Evolutionary conservation across 1,284 basidiomycete species (phyloP), one percentile per base, ranked within the genome.

Genomic region (Albatrellus sp.): DNA sequence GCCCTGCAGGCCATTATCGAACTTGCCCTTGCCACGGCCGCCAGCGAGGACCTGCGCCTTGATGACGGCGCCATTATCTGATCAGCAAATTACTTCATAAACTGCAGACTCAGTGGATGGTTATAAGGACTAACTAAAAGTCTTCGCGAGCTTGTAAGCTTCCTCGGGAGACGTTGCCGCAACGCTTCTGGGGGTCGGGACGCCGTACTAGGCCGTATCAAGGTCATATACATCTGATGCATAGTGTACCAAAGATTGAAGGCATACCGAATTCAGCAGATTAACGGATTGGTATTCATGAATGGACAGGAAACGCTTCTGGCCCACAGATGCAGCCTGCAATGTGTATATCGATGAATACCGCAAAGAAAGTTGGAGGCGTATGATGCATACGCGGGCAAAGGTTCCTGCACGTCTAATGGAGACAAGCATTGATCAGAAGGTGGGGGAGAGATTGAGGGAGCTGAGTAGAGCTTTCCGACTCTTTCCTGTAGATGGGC

Each of bases 11-110:
- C 96, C 96, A 60, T 80, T 90, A 68, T 94, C 84, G 59, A 99
- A 99, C 60, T 90, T 86, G 46, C 96, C 96, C 75, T 98, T 98
- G 55, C 96, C 96, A 61, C 96, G 82, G 56, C 96, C 96, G 60
- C 96, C 96, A 52, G 96, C 96, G 48, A 99, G 83, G 8, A 99
- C 96, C 66, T 99, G 96, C 20, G 93, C 96, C 70, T 98, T 98
- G 68, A 98, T 91, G 29, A 97, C 91, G 47, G 92, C 78, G 51
- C 76, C 74, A 50, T 77, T 70, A 28, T 69, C 70, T 54, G 78
- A 89, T 85, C 48, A 12, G 30, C 46, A 29, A 39, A n/a, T 37
- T 9, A 9, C 34, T 35, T 35, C 34, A 17, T 3, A 24, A 24
- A 24, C 3, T 35, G 34, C n/a, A 13, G 34, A 3, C 34, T 13